phyloP scores from a whole-genome alignment of 495 filamentous ascomycete species.

The Durotheca rogersii region DNA sequence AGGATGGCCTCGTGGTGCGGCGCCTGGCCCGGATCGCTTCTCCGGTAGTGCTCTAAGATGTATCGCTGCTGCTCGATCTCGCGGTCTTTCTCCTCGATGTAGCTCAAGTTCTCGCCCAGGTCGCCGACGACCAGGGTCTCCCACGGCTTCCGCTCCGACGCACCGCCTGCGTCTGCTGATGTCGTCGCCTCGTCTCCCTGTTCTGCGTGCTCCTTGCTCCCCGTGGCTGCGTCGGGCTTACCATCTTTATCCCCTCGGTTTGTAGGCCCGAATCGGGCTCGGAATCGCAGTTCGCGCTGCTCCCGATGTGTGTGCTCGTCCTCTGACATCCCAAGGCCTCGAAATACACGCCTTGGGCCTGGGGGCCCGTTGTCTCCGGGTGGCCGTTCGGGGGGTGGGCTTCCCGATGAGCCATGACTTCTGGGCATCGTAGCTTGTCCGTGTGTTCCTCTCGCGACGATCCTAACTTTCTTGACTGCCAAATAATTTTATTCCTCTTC shows the following conservation, averaged over 20 bases:
- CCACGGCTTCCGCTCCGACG: constrained; percentile 29
- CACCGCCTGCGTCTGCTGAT: no score
- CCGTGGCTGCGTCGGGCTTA: not conserved
- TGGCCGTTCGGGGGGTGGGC: not conserved
- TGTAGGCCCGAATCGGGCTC: not conserved
- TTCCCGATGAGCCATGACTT: not conserved
- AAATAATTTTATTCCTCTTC: not conserved
- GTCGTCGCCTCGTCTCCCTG: no score
- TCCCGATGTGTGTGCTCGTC: constrained; percentile 23
- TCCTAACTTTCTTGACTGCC: not conserved
- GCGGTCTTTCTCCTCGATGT: constrained; percentile 43
- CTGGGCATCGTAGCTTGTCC: constrained; percentile 1
- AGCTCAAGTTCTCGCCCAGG: constrained; percentile 41
- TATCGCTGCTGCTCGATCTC: constrained; percentile 40
- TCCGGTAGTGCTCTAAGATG: constrained; percentile 35
- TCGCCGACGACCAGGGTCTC: constrained; percentile 32
- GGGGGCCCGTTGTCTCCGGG: not conserved
- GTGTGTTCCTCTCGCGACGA: not conserved
- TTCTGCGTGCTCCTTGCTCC: not conserved
- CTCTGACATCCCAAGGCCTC: constrained; percentile 30
- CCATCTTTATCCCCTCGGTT: not conserved
- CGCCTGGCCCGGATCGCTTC: constrained; percentile 28
- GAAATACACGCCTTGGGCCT: not conserved
- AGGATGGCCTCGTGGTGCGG: constrained; percentile 31
- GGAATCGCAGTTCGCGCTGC: constrained; percentile 21